These are phyloP conservation scores for Rhodamnia rubescens DNA, from an alignment of 345 rosid species.

Conservation along the genomic window DNA sequence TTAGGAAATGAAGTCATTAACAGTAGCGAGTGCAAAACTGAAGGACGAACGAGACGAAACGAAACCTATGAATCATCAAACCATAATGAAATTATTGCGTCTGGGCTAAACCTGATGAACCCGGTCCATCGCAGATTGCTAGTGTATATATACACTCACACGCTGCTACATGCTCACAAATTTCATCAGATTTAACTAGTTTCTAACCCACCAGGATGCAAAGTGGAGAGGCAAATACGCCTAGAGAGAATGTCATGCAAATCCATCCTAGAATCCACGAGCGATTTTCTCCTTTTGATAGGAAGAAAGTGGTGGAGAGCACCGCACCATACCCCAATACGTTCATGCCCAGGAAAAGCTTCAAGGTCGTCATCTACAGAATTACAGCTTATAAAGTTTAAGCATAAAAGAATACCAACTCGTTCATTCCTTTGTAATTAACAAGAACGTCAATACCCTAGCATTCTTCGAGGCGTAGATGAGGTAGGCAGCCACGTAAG, in stretches of 20 bases:
- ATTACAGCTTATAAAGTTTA: background rate
- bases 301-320: constrained; percentile 26
- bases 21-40: background rate
- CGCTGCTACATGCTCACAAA: background rate
- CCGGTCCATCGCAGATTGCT: background rate
- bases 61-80: background rate
- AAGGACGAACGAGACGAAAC: background rate
- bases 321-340: constrained; percentile 52
- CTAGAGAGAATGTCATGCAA: constrained; percentile 58
- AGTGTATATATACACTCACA: background rate
- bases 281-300: constrained; percentile 27
- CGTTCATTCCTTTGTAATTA: background rate
- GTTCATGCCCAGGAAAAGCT: constrained; percentile 34
- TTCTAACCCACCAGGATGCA: constrained; percentile 48
- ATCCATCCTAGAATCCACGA: constrained; percentile 53
- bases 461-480: constrained; percentile 55
- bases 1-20: background rate
- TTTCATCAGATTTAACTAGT: background rate
- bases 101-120: background rate
- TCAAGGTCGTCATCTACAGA: constrained; percentile 40
- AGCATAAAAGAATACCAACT: background rate
- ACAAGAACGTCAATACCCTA: constrained; percentile 17
- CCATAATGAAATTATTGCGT: background rate
- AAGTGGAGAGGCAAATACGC: constrained; percentile 81
- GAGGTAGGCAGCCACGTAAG: constrained; percentile 40